Evolutionary conservation across 352 stramenopile genomes (phyloP).

Genomic region (Phytophthora vignae): DNA sequence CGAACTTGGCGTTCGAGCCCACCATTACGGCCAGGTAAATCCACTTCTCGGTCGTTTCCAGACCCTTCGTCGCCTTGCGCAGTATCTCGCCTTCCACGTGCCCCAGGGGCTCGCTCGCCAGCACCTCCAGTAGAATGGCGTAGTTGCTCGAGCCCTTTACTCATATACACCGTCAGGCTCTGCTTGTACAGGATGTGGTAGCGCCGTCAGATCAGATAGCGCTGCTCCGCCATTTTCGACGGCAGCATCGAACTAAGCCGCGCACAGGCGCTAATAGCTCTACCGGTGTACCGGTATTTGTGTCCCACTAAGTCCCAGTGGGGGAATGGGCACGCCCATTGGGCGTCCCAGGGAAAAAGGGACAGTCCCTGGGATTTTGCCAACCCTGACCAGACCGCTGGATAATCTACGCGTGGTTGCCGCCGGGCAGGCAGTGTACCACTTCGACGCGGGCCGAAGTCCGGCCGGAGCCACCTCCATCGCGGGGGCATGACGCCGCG

Average conservation of each 20-base stretch:
- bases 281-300: too few species aligned
- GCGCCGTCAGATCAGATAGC: slow-evolving; percentile 37
- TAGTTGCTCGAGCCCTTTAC: slow-evolving; percentile 63
- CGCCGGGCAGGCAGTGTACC: slow-evolving; percentile 15
- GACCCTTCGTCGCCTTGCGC: slow-evolving; percentile 33
- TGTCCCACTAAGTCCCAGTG: too few species aligned
- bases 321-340: too few species aligned
- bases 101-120: slow-evolving; percentile 48
- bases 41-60: slow-evolving; percentile 58
- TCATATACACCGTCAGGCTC: slow-evolving; percentile 52
- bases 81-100: slow-evolving; percentile 71
- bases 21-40: slow-evolving; percentile 62
- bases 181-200: slow-evolving; percentile 64
- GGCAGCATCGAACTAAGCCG: slow-evolving; percentile 16
- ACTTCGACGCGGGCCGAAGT: slow-evolving; percentile 24
- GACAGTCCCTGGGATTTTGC: too few species aligned
- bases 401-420: background rate
- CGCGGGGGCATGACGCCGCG: slow-evolving; percentile 11
- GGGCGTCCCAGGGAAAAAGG: too few species aligned
- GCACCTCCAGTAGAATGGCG: slow-evolving; percentile 57
- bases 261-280: too few species aligned
- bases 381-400: background rate
- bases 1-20: slow-evolving; percentile 67
- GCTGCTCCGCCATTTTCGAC: slow-evolving; percentile 29
- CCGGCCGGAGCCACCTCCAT: background rate